phyloP scores from a whole-genome alignment of 208 protist species.

The Angomonas ambiguus region DNA sequence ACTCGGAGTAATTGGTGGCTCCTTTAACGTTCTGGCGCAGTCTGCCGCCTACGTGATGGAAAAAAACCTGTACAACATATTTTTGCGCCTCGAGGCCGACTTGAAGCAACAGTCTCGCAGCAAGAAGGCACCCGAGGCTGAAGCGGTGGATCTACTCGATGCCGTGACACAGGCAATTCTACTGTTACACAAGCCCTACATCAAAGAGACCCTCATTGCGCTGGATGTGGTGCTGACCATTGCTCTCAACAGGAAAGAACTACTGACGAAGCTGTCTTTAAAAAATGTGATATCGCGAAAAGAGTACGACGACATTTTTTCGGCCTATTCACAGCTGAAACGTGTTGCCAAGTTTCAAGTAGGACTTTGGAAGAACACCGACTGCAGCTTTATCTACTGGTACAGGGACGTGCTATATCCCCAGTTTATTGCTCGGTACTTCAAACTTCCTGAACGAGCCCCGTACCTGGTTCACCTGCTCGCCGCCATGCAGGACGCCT shows the following conservation, averaged over 20 bases:
- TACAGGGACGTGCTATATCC: slow-evolving; percentile 74
- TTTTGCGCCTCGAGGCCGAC: slow-evolving; percentile 18
- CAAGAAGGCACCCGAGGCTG: neutral
- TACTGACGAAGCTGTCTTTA: neutral
- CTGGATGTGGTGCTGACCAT: slow-evolving; percentile 59
- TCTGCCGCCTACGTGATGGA: slow-evolving; percentile 72
- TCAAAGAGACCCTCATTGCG: slow-evolving; percentile 45
- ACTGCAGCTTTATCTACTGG: slow-evolving; percentile 91
- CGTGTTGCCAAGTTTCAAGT: slow-evolving; percentile 54
- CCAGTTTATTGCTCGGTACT: slow-evolving; percentile 78
- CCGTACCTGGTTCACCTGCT: slow-evolving; percentile 63
- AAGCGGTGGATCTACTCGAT: slow-evolving; percentile 44
- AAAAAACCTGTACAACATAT: slow-evolving; percentile 54
- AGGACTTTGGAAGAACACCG: slow-evolving; percentile 39
- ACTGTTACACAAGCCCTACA: slow-evolving; percentile 62
- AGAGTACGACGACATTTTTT: slow-evolving; percentile 50
- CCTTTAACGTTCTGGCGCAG: slow-evolving; percentile 60
- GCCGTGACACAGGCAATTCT: slow-evolving; percentile 53
- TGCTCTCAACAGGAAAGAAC: slow-evolving; percentile 38
- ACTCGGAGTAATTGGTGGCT: slow-evolving; percentile 62
- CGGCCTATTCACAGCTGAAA: slow-evolving; percentile 68
- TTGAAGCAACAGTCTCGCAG: neutral
- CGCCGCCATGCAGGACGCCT: slow-evolving; percentile 63
- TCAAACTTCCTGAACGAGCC: slow-evolving; percentile 54
- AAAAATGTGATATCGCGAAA: slow-evolving; percentile 22